Base-by-base conservation (phyloP, 805 yeast genomes). In the Isabelozyma rhagii region DNA sequence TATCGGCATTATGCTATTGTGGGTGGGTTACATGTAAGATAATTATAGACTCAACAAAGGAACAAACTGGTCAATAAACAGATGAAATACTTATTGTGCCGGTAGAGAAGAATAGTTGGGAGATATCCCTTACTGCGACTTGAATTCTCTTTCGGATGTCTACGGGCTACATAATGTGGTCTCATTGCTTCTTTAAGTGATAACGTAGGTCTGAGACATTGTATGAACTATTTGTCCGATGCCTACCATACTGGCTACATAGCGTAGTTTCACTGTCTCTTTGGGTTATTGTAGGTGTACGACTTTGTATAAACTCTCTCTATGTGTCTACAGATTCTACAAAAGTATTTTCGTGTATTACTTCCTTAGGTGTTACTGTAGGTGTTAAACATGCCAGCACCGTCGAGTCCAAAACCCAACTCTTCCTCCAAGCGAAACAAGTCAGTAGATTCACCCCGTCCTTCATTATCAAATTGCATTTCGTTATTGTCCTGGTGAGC, bases 391-490 rank as follows among this genome's bases (percentile, higher is more conserved):
- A 53, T 46, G n/a, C 55, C 54, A 49, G 59, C 63, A 8, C 76
- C 77, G 56, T 74, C 79, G 58, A 74, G 60, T 6, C 79, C 79
- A 58, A 71, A 74, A 4, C 77, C 75, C 25, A 74, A 58, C 47
- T 74, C 79, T 53, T 74, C 78, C 51, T 74, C 79, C 39, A 74
- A 62, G 43, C 69, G 57, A 46, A 70, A 68, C 34, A 69, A 61
- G 5, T 60, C 56, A 47, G 63, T 57, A 29, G 11, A 10, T 15
- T 17, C 31, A 5, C 44, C 28, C 11, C 10, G 11, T 11, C 41
- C 41, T 8, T 39, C 41, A n/a, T 10, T 39, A n/a, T 39, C 21
- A 39, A 39, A 14, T 39, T 39, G 41, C 17, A 14, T 39, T 14
- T 17, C 41, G 5, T 48, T 34, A 15, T 47, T 47, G 21, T 46